phyloP scores from a whole-genome alignment of 768 basidiomycete genomes.

The Lactifluus volemus region DNA sequence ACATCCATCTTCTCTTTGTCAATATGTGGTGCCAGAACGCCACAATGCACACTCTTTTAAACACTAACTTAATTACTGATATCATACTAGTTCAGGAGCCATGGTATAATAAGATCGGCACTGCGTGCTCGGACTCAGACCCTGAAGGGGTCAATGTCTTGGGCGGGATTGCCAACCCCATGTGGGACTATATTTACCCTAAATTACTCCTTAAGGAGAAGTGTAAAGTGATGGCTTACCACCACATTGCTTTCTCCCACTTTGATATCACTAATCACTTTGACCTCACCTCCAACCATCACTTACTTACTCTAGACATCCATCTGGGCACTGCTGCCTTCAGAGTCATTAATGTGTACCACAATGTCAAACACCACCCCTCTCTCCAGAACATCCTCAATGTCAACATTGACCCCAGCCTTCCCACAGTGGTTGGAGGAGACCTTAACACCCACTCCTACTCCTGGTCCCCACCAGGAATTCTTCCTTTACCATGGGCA shows the following conservation, averaged over 20 bases:
- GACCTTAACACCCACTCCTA: not conserved
- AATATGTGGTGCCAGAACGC: too few relatives aligned
- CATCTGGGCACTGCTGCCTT: not conserved
- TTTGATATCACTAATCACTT: not conserved
- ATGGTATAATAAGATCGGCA: not conserved
- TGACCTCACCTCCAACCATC: not conserved
- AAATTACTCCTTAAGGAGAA: accelerated
- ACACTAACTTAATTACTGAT: not conserved
- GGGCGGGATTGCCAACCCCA: not conserved
- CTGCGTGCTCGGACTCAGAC: not conserved
- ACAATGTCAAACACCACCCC: not conserved
- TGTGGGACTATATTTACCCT: not conserved
- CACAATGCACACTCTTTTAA: not conserved
- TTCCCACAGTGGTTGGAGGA: not conserved
- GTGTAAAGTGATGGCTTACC: not conserved
- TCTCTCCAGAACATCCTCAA: not conserved
- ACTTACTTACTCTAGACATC: not conserved
- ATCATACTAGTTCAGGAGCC: not conserved
- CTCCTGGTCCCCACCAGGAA: not conserved
- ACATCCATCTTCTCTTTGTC: too few relatives aligned
- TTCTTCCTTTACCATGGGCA: not conserved
- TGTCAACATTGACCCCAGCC: not conserved
- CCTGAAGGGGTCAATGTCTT: not conserved
- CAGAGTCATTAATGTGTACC: not conserved
- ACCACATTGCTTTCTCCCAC: not conserved